Conservation (phyloP, 768 basidiomycete genomes). For the Mrakia gelida region DNA sequence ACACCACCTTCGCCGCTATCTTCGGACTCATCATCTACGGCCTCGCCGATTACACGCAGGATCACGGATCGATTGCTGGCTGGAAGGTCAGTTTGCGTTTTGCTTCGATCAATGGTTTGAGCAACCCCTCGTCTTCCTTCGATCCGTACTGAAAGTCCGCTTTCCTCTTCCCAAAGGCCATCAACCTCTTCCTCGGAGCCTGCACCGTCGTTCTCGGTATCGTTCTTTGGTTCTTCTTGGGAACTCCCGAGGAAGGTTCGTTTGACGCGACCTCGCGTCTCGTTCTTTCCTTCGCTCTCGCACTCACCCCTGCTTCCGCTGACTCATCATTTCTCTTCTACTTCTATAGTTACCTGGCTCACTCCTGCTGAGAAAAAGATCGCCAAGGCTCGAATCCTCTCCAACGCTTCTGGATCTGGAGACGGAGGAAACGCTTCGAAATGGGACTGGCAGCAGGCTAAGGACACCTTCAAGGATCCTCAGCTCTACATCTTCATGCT, state of each 20-base stretch:
- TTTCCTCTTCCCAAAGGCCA: background rate
- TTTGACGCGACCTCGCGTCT: no score
- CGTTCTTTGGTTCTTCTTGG: background rate
- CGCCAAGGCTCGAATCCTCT: slow-evolving; percentile 11
- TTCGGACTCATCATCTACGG: slow-evolving; percentile 15
- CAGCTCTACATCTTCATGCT: background rate
- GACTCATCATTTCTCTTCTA: no score
- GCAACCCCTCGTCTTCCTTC: no score
- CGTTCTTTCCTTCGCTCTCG: no score
- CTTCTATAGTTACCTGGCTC: background rate
- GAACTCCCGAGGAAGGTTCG: background rate
- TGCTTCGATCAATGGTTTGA: background rate
- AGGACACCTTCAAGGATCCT: slow-evolving; percentile 6
- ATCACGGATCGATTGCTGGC: background rate
- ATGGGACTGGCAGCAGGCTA: slow-evolving; percentile 4
- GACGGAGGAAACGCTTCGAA: background rate
- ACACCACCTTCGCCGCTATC: slow-evolving; percentile 3
- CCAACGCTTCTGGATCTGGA: background rate
- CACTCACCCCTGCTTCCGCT: no score
- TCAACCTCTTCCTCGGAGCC: slow-evolving; percentile 14
- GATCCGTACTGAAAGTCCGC: no score
- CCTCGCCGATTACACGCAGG: background rate
- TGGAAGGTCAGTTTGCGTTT: background rate
- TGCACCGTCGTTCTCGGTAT: background rate
- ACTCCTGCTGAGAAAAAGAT: background rate